Base-by-base conservation (phyloP, 2,329 filamentous ascomycete genomes). In the Trichophyton rubrum region DNA sequence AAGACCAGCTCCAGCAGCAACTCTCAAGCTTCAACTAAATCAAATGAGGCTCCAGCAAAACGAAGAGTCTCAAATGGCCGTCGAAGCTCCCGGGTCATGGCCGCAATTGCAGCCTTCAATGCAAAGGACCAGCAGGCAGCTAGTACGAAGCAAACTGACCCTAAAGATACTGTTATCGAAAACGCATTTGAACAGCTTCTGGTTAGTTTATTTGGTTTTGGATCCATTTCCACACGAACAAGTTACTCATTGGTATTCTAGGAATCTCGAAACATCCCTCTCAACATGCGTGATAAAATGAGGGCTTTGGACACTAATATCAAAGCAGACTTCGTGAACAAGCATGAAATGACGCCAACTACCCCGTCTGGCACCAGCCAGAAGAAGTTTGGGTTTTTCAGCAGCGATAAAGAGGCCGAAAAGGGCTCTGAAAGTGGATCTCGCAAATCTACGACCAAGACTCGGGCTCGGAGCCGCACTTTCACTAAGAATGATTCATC, bases 201-300 rank as follows among this genome's bases (percentile, higher is more conserved):
- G 66, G 81, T 83, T 66, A 70, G 78, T 72, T 76, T 78, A 66
- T 72, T 76, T 78, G 66, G 77, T 84, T 13, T 17, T 76, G 78
- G 66, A 77, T 84, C n/a, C 13, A n/a, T 9, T 27, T 20, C 17
- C 38, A 2, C 35, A 9, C 33, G 35, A 17, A 35, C 17, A 22
- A 24, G 15, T 13, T 55, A 3, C 56, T 60, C 49, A 53, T 84
- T 30, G 57, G n/a, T 59, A 20, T 35, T 58, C 45, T 72, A 95
- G 73, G 90, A 96, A 71, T 85, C 91, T 17, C 83, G 92, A 64
- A 96, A 97, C 68, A 95, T 97, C 60, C 91, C 92, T 2, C 89
- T 95, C 69, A 88, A 96, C 65, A 90, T 96, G 79, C 82, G 92
- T 60, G 90, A 92, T 73, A 95, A 95, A 76, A 96, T 99, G 90